These are phyloP conservation scores for Xylona heveae DNA, from an alignment of 495 filamentous ascomycete genomes.

Conservation along the genomic window DNA sequence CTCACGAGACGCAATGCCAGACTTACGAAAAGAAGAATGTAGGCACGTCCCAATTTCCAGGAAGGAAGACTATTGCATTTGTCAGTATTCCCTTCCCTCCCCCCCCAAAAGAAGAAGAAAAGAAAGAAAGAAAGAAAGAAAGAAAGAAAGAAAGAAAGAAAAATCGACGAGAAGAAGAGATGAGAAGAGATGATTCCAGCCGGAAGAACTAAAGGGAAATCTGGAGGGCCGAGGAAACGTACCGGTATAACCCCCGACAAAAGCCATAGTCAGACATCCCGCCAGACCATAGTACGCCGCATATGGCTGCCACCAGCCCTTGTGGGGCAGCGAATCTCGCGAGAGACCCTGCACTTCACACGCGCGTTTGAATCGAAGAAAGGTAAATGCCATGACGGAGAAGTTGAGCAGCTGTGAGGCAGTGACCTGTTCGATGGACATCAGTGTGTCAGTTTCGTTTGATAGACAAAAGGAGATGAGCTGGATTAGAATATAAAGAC, in stretches of 20 bases:
- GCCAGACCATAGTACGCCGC: conserved; percentile 43
- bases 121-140: too few relatives aligned
- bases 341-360: conserved; percentile 45
- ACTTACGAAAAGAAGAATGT: conserved; percentile 57
- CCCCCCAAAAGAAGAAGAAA: too few relatives aligned
- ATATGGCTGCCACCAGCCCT: conserved; percentile 43
- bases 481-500: too few relatives aligned
- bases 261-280: conserved; percentile 44
- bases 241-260: conserved; percentile 53
- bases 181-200: too few relatives aligned
- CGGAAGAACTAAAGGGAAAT: too few relatives aligned
- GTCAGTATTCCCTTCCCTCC: too few relatives aligned
- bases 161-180: too few relatives aligned
- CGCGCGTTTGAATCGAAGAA: conserved; percentile 49
- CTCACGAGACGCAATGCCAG: conserved; percentile 1
- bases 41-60: conserved; percentile 47
- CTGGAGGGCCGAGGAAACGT: too few relatives aligned
- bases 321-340: conserved; percentile 41
- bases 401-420: conserved; percentile 65
- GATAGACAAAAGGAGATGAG: too few relatives aligned
- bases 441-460: too few relatives aligned
- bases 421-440: conserved; percentile 21
- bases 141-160: too few relatives aligned
- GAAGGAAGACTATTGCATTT: conserved; percentile 64
- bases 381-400: conserved; percentile 45